Evolutionary conservation across 108 stramenopile species (phyloP), one percentile per base, ranked within the genome.

Genomic region (Nitzschia putrida): DNA sequence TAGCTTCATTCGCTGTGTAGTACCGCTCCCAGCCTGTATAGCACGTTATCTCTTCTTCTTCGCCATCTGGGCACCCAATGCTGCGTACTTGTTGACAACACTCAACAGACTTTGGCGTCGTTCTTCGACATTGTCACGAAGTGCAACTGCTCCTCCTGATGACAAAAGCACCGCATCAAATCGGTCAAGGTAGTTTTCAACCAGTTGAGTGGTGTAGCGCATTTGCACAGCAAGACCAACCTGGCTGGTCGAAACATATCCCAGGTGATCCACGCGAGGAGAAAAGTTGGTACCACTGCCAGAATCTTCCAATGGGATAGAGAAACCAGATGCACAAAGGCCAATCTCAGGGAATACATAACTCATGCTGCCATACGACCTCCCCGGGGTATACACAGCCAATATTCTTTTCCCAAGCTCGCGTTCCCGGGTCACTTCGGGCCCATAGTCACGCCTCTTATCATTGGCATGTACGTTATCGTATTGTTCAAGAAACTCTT

Each of bases 331-430:
- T 20, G 78, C 81, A 64, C 86, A 88, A 34, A 94, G 25, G 7
- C 75, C 66, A 13, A 80, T 69, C 40, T 87, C 61, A 7, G 93
- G 93, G 52, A 94, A 91, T 22, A 94, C 66, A 61, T 88, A 94
- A 2, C 83, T 86, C 10, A 91, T 64, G 52, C 81, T 85, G 52
- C 93, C 93, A 79, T 79, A 90, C 20, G 90, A 84, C 34, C 89
- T 88, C 9, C 93, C 90, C 39, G 93, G 93, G 38, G 93, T 94
- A 53, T 88, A 88, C 0, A 90, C 77, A 16, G 93, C 90, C 45
- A 94, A 59, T 20, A 94, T 60, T n/a, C 64, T 73, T 64, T 89
- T 81, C 7, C 79, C 71, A 26, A 84, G 80, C 79, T 91, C 93
- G 34, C 86, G 69, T 52, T 68, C 16, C 11, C 87, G 83, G 67